Base-by-base conservation (phyloP, 2,329 filamentous ascomycete species). In the Stagonosporopsis rhizophila region DNA sequence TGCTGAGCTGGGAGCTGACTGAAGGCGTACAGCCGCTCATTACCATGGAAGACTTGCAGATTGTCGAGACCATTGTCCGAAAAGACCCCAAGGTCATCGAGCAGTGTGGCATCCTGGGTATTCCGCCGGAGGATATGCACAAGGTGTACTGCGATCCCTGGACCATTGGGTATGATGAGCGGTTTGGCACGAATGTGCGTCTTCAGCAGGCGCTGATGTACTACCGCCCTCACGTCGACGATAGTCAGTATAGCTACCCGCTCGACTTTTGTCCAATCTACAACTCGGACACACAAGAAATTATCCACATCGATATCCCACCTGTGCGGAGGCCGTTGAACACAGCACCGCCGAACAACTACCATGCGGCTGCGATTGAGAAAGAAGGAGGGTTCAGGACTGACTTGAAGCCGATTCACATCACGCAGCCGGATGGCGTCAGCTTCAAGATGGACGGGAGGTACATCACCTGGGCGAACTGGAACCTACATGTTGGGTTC, bases 71-170 rank as follows among this genome's bases (percentile, higher is more conserved):
- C 53, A 78, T 93, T 41, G 85, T 87, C 57, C 86, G 92, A 62
- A 87, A 87, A 66, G 91, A 96, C 71, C 86, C 90, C 14, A 90
- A 89, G 68, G 92, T 96, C 58, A 95, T 96, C 64, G 91, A 96
- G 77, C 92, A 96, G 76, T 97, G 93, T 70, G 85, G 84, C 6
- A 84, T 96, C 57, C 85, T 92, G 56, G 93, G 93, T 1, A 91
- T 97, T 58, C 85, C 91, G 12, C 83, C 83, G 53, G 83, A 90
- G 64, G 90, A 96, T 58, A 96, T 97, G 93, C 81, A 95, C 81
- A 96, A 96, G 78, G 91, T 97, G 44, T 96, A 96, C 80, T 96
- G 92, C 76, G 93, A 97, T 73, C 92, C 91, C 11, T 97, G 93
- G 93, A 96, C 93, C 0, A 96, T 97, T 75, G 93, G 93, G 44